Base-by-base conservation (phyloP, 148 eudicot species). In the Rhododendron henanense region DNA sequence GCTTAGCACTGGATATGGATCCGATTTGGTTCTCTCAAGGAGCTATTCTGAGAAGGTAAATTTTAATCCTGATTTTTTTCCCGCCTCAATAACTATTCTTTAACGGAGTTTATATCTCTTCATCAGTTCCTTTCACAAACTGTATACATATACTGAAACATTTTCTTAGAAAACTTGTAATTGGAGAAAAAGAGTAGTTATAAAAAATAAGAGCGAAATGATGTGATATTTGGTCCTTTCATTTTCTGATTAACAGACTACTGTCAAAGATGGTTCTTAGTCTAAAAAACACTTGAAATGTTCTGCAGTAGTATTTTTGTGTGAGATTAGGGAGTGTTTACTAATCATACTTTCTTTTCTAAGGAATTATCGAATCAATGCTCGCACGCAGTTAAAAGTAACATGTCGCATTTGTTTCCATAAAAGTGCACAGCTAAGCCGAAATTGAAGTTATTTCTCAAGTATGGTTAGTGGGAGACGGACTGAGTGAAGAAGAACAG, bases 391-490 rank as follows among this genome's bases (percentile, higher is more conserved):
- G 35, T 74, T 75, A 4, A 65, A 65, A 65, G 28, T 65, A 65
- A 37, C 18, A 18, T 16, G 28, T 18, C 48, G 21, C 50, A 76
- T 19, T 37, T 18, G 3, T 18, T 37, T 39, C n/a, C 11, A 1
- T 41, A 76, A 0, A 65, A 77, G 28, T 41, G 51, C 82, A 14
- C 31, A 48, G 10, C 82, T 19, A 4, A 37, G 31, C 23, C 0
- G n/a, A 31, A 41, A 81, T 31, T 48, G 67, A 1, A 61, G 13
- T 28, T 35, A 14, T 55, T 15, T 39, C 6, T 31, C 84, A 90
- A 90, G 51, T 88, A 87, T 92, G 94, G 94, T 44, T 92, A 81
- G 91, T 92, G 82, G 94, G 90, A 85, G 90, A 90, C 23, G 92
- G 90, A 41, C 25, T 90, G 33, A 88, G 84, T 0, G 82, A 90